These are phyloP conservation scores for Neltuma alba DNA, from an alignment of 306 rosid genomes.

Conservation along the genomic window DNA sequence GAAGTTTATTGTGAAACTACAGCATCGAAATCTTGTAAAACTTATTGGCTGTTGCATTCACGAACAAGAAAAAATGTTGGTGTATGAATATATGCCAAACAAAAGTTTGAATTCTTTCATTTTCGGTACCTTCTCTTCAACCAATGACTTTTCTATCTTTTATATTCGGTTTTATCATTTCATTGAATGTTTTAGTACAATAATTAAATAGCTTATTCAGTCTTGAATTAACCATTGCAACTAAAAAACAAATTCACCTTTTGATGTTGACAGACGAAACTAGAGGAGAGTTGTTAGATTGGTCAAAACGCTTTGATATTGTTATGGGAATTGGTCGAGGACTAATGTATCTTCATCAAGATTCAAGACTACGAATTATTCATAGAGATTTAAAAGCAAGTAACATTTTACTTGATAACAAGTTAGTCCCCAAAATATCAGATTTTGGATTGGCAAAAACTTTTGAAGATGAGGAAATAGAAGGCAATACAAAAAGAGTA, in stretches of 20 bases:
- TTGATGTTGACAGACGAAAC: neutral
- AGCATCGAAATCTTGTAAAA: conserved; percentile 39
- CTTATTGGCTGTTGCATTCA: conserved; percentile 39
- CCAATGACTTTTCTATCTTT: too few relatives aligned
- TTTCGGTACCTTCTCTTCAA: conserved; percentile 17
- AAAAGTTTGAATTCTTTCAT: conserved; percentile 28
- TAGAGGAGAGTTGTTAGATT: neutral
- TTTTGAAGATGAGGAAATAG: conserved; percentile 14
- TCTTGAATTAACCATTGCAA: too few relatives aligned
- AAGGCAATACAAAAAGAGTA: conserved; percentile 26
- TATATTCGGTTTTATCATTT: too few relatives aligned
- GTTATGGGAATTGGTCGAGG: neutral
- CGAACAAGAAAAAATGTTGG: conserved; percentile 11
- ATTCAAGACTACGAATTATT: too few relatives aligned
- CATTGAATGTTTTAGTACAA: too few relatives aligned
- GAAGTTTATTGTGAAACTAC: conserved; percentile 16
- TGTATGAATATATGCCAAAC: conserved; percentile 15
- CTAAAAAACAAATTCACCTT: too few relatives aligned
- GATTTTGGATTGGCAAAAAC: too few relatives aligned
- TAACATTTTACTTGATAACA: too few relatives aligned
- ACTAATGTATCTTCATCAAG: neutral
- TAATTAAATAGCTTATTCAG: too few relatives aligned
- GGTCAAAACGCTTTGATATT: neutral
- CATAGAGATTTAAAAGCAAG: too few relatives aligned
- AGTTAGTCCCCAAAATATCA: too few relatives aligned